Percentiles rank a stretch among this genome's conserved stretches.
These are phyloP conservation scores for Trichoderma virens DNA, from an alignment of 495 filamentous ascomycete species.

Conservation along the genomic window DNA sequence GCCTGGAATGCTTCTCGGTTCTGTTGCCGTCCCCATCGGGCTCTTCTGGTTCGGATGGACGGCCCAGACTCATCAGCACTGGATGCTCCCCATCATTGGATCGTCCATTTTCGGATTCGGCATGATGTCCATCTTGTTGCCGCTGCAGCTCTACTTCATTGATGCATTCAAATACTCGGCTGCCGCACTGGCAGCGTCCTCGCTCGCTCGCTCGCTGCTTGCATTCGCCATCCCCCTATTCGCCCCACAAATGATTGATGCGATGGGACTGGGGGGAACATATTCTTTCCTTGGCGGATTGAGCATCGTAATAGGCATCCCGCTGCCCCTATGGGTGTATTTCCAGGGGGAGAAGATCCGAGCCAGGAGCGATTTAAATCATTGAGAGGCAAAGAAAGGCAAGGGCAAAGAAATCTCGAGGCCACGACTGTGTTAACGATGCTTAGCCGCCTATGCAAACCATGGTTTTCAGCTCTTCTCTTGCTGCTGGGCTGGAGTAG, in stretches of 20 bases:
- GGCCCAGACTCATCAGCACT: conserved; percentile 16
- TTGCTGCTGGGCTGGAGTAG: too few relatives aligned
- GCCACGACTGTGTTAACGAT: neutral
- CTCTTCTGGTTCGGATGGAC: conserved; percentile 32
- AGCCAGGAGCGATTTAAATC: neutral
- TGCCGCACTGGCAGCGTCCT: neutral
- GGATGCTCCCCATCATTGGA: conserved; percentile 31
- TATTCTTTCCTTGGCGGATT: neutral
- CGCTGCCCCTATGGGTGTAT: conserved; percentile 3
- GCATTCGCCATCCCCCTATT: neutral
- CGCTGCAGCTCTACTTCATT: conserved; percentile 47
- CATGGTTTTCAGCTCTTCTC: too few relatives aligned
- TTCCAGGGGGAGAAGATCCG: neutral
- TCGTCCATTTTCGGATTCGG: conserved; percentile 11
- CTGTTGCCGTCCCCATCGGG: conserved; percentile 12
- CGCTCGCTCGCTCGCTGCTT: neutral
- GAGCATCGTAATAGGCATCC: conserved; percentile 3
- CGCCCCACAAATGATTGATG: neutral
- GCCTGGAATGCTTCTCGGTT: conserved; percentile 11
- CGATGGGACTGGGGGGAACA: neutral
- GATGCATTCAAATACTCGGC: conserved; percentile 46
- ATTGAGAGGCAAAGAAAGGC: neutral
- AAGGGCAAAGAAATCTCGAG: neutral
- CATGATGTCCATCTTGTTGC: conserved; percentile 7
- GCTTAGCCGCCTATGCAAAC: too few relatives aligned